Evolutionary conservation across 2,329 filamentous ascomycete species (phyloP), one percentile per base, ranked within the genome.

Genomic region (Cladorrhinum sp.): DNA sequence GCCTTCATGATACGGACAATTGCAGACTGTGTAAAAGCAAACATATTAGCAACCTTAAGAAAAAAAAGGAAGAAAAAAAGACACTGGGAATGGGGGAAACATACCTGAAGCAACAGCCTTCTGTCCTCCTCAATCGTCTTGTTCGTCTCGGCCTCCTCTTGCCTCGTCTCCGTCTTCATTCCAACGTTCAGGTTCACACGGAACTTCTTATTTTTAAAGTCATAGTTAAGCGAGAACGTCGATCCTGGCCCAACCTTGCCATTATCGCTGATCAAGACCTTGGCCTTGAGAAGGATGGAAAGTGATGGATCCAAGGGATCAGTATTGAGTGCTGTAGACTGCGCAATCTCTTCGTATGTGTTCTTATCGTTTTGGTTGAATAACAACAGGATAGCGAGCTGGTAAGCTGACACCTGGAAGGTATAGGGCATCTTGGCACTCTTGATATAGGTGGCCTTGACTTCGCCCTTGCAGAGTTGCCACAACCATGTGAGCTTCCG

Each of bases 1-100:
- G 93, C 96, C 81, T 99, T 99, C 95, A 99, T 99, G 79, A 99
- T 97, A 71, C 95, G 91, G 60, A 99, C 95, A 75, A 99, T 98
- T 23, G 93, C 93, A 64, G 95, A 98, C 93, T 99, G 66, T 8
- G 16, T 13, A 22, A 16, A 36, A 36, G 9, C 64, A 49, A 13
- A 55, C 12, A 52, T 7, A 62, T 70, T 64, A 71, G 63, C 13
- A 36, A 25, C 2, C 22, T 23, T 48, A 50, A 50, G 24, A 27
- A 51, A 10, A 27, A 7, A 41, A 49, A 18, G 58, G 5, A 32
- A 57, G 7, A 48, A 45, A 4, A 13, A 6, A 32, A 32, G n/a
- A 32, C 29, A 32, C 29, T n/a, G 29, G 10, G 41, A 7, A 5
- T 59, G 56, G 48, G 16, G 9, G n/a, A 59, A 58, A 25, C 88